Percentiles rank a stretch among this genome's conserved stretches.
Evolutionary conservation across 495 filamentous ascomycete genomes (phyloP).

Genomic region (Oleoguttula mirabilis): DNA sequence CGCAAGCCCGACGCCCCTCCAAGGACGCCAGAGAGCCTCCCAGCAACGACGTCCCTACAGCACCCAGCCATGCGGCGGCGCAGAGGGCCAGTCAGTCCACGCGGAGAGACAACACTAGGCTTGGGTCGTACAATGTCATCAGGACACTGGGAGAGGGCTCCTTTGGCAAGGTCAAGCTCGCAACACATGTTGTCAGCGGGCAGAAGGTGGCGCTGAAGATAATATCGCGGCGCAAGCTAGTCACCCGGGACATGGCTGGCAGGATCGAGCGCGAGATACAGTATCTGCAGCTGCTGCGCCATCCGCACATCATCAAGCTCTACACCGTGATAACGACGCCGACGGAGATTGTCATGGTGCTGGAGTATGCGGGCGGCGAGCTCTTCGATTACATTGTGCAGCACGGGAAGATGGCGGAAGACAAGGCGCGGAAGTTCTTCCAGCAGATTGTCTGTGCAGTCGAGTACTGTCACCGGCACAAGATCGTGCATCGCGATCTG

Average conservation of each 20-base stretch:
- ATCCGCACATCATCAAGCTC: constrained; percentile 99
- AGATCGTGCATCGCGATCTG: constrained; percentile 94
- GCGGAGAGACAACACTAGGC: constrained; percentile 9
- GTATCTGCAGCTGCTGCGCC: constrained; percentile 86
- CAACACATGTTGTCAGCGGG: constrained; percentile 75
- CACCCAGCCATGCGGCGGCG: constrained; percentile 8
- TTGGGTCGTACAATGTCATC: constrained; percentile 81
- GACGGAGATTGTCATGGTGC: constrained; percentile 93
- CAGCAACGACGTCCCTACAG: constrained; percentile 14
- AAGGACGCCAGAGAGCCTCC: constrained; percentile 18
- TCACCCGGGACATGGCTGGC: constrained; percentile 92
- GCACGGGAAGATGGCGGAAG: constrained; percentile 77
- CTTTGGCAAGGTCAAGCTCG: constrained; percentile 97
- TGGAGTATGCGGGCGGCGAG: constrained; percentile 93
- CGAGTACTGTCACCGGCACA: constrained; percentile 97
- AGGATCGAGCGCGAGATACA: constrained; percentile 95
- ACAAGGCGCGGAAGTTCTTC: constrained; percentile 88
- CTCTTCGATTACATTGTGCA: constrained; percentile 95
- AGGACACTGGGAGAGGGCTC: constrained; percentile 90
- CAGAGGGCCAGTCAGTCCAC: constrained; percentile 14
- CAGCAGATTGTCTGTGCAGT: constrained; percentile 99
- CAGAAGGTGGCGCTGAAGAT: constrained; percentile 97
- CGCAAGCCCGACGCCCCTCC: constrained; percentile 46
- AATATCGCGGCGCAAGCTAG: constrained; percentile 85
- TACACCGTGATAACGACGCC: constrained; percentile 92